Evolutionary conservation across 441 rosid genomes (phyloP).

Genomic region (Euphorbia corollata): DNA sequence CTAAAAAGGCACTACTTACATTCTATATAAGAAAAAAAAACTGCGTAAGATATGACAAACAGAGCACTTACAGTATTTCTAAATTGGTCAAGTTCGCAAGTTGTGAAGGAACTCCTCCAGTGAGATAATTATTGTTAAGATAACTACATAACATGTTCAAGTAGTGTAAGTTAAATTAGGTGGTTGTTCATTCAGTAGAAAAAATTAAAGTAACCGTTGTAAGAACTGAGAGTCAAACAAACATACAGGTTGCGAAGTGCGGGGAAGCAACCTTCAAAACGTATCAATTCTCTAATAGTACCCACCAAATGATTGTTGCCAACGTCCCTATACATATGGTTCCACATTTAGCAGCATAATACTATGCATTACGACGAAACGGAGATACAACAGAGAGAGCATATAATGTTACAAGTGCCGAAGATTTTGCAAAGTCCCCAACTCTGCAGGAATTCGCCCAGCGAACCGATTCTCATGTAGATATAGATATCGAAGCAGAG

Average conservation of each 20-base stretch:
- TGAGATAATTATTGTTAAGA: slow-evolving; percentile 79
- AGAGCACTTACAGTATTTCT: slow-evolving; percentile 74
- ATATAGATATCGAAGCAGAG: slow-evolving; percentile 83
- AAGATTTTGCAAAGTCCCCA: slow-evolving; percentile 74
- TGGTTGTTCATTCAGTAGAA: neutral
- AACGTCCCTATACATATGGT: slow-evolving; percentile 56
- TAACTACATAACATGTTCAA: slow-evolving; percentile 37
- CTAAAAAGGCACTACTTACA: neutral
- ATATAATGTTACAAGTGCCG: slow-evolving; percentile 61
- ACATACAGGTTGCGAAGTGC: slow-evolving; percentile 84
- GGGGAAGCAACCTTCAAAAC: slow-evolving; percentile 82
- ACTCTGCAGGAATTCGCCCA: slow-evolving; percentile 79
- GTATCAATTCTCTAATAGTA: slow-evolving; percentile 84
- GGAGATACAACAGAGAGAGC: neutral
- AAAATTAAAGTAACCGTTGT: slow-evolving; percentile 9
- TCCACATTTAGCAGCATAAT: neutral
- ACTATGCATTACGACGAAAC: neutral
- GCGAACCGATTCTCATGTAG: slow-evolving; percentile 87
- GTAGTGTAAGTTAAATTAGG: neutral
- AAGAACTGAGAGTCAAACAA: slow-evolving; percentile 4
- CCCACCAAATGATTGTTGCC: slow-evolving; percentile 95
- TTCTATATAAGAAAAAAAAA: neutral
- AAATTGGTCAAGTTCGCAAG: slow-evolving; percentile 79
- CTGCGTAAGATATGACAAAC: neutral
- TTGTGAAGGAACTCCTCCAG: slow-evolving; percentile 92